Percentiles rank a stretch among this genome's conserved stretches.
These are phyloP conservation scores for Mycena indigotica DNA, from an alignment of 768 basidiomycete species.

Conservation along the genomic window DNA sequence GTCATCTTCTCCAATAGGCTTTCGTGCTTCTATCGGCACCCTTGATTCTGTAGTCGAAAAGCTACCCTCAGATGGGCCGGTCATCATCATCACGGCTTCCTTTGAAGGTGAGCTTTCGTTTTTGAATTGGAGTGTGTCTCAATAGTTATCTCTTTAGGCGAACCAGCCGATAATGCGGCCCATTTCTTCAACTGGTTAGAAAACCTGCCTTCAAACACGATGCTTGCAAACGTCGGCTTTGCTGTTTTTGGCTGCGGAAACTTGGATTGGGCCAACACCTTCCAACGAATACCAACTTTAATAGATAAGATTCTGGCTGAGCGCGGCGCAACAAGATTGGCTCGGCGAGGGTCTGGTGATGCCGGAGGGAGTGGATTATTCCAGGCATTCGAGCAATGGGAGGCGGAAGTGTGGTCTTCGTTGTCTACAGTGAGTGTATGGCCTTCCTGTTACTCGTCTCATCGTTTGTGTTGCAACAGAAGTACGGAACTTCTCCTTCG, in stretches of 20 bases:
- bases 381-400: constrained; percentile 43
- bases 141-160: too few species aligned
- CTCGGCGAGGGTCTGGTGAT: constrained; percentile 42
- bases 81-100: constrained; percentile 48
- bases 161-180: constrained; percentile 52
- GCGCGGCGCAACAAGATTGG: constrained; percentile 38
- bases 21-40: constrained; percentile 38
- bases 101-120: constrained; percentile 54
- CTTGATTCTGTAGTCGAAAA: constrained; percentile 41
- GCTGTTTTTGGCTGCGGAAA: constrained; percentile 54
- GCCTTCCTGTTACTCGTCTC: too few species aligned
- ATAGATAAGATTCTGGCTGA: constrained; percentile 36
- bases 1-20: too few species aligned
- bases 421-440: too few species aligned
- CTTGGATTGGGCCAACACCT: constrained; percentile 50
- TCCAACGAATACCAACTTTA: constrained; percentile 45
- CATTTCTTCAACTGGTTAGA: constrained; percentile 46
- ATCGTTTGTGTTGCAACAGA: constrained; percentile 24
- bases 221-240: constrained; percentile 36
- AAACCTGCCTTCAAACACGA: constrained; percentile 26
- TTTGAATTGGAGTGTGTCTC: too few species aligned
- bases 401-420: constrained; percentile 37
- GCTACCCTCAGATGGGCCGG: constrained; percentile 45
- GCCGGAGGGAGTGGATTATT: constrained; percentile 42
- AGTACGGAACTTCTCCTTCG: not conserved